These are phyloP conservation scores for Blastobotrys peoriensis DNA, from an alignment of 805 yeast species.

Conservation along the genomic window DNA sequence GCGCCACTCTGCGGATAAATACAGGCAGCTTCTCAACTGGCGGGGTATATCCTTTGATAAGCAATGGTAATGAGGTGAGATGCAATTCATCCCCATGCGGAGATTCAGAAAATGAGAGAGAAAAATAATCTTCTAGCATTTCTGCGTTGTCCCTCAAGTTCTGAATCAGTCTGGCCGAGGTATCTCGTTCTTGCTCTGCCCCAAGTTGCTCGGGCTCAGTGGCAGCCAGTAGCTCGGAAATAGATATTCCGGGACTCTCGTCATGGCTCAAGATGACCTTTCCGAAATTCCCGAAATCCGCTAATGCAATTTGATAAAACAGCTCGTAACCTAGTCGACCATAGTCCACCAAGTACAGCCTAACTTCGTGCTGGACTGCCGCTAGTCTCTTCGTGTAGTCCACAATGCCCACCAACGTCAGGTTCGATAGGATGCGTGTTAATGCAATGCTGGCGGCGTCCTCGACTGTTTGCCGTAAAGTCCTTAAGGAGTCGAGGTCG, in stretches of 20 bases:
- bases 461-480: constrained; percentile 49
- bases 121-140: constrained; percentile 80
- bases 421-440: constrained; percentile 61
- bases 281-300: constrained; percentile 82
- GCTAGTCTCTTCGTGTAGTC: constrained; percentile 65
- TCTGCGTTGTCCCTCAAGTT: constrained; percentile 32
- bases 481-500: constrained; percentile 36
- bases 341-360: constrained; percentile 73
- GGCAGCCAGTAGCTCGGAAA: constrained; percentile 1
- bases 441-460: constrained; percentile 43
- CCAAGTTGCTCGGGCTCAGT: constrained; percentile 10
- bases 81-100: constrained; percentile 26
- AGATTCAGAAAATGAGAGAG: constrained; percentile 36
- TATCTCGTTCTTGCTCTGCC: constrained; percentile 19
- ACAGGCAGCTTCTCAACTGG: constrained; percentile 55
- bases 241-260: constrained; percentile 23
- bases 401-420: constrained; percentile 75
- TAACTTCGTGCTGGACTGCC: constrained; percentile 80
- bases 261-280: constrained; percentile 28
- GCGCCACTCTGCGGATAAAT: constrained; percentile 58
- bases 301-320: constrained; percentile 73
- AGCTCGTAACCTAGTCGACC: constrained; percentile 59
- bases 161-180: constrained; percentile 19
- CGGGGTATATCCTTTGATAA: constrained; percentile 61
- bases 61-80: constrained; percentile 57